Base-by-base conservation (phyloP, 129 eudicot species). In the Rutidosis leptorrhynchoides region DNA sequence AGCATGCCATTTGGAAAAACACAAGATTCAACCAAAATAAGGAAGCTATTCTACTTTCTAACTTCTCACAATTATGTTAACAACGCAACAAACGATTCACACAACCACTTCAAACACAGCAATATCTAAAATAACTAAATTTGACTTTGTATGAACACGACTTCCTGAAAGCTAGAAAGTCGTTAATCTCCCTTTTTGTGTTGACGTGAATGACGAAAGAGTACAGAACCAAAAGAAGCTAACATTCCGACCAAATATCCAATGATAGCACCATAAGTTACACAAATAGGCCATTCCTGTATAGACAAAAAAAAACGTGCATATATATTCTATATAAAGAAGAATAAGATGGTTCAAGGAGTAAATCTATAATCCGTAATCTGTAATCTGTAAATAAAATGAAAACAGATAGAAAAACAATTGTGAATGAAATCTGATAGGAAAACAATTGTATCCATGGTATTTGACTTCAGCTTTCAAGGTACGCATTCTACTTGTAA, bases 261-360 rank as follows among this genome's bases (percentile, higher is more conserved):
- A 16, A 72, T 66, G 12, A 83, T 62, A 68, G 88, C 93, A 49
- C 96, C 96, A 78, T 81, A 89, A 23, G 79, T 83, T 61, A 83
- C 96, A 74, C 90, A 81, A 69, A 89, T 73, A 63, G 94, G 94
- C 27, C 27, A 22, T 59, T 89, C 96, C 96, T 89, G 77, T 78
- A 69, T 78, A 62, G 23, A 56, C 30, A 40, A 20, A 30, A 68
- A 12, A n/a, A 23, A 20, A n/a, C n/a, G 14, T 4, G 15, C 17
- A 51, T 29, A 16, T 29, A 19, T 1, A 21, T 2, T 29, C 21
- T 29, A 19, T 1, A 21, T 2, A n/a, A 54, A 12, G 27, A 58
- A 62, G 53, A 63, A 62, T 1, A 62, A 28, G 17, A 62, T 12
- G 8, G 6, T 54, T 11, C 7, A 9, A 10, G 15, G 55, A 49